A percentile compares a stretch with the other conserved stretches of the same genome.
These are phyloP conservation scores for Kregervanrija delftensis DNA, from an alignment of 805 yeast genomes.

Conservation along the genomic window DNA sequence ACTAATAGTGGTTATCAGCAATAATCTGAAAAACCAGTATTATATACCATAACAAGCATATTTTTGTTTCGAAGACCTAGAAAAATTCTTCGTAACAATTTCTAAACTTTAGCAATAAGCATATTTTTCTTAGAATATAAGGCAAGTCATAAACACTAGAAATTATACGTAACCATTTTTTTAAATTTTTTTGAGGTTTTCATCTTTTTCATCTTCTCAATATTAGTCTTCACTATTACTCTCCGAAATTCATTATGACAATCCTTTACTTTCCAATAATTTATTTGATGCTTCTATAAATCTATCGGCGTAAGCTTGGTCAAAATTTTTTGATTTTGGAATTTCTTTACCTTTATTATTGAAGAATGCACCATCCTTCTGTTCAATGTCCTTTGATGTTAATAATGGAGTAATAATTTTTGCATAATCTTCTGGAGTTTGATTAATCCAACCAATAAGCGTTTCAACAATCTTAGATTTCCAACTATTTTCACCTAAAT, in stretches of 20 bases:
- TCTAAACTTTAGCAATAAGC: too few species aligned
- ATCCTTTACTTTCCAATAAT: conserved; percentile 14
- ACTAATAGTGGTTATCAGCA: too few species aligned
- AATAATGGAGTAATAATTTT: conserved; percentile 25
- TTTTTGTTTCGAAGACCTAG: too few species aligned
- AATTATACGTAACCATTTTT: too few species aligned
- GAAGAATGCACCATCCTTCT: conserved; percentile 25
- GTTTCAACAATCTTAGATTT: conserved; percentile 22
- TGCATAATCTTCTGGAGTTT: conserved; percentile 31
- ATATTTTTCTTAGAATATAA: too few species aligned
- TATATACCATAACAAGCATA: too few species aligned
- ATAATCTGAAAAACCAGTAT: too few species aligned
- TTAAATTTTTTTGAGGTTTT: too few species aligned
- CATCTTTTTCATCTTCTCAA: too few species aligned
- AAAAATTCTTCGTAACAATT: too few species aligned
- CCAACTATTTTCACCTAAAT: conserved; percentile 25
- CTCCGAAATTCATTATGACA: background rate
- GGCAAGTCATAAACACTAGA: too few species aligned
- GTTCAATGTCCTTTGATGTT: conserved; percentile 24
- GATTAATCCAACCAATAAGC: conserved; percentile 24
- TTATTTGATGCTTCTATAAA: conserved; percentile 21
- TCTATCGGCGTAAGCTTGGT: conserved; percentile 23
- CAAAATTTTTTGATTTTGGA: conserved; percentile 23
- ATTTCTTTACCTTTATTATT: conserved; percentile 26
- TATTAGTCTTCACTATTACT: too few species aligned